Percentiles rank a stretch among this genome's conserved stretches.
Evolutionary conservation across 495 filamentous ascomycete genomes (phyloP).

Genomic region (Lepidopterella palustris): DNA sequence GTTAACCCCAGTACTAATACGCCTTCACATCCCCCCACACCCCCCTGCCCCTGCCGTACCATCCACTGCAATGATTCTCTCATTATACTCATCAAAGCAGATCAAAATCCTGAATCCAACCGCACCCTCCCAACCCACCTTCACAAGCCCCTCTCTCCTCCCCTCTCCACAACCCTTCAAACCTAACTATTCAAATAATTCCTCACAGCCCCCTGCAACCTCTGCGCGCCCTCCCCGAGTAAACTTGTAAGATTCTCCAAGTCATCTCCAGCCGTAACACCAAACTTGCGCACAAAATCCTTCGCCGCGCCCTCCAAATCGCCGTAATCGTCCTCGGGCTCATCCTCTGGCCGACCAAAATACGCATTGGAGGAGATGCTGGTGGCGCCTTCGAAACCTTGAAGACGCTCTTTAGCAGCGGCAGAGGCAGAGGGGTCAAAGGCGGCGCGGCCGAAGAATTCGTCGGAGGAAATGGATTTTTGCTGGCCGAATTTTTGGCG

Average conservation of each 20-base stretch:
- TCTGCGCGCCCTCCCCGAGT: slow-evolving; percentile 75
- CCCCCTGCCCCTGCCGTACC: no score
- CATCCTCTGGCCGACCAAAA: slow-evolving; percentile 84
- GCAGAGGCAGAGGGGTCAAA: slow-evolving; percentile 74
- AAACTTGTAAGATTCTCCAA: slow-evolving; percentile 78
- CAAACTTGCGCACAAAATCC: slow-evolving; percentile 91
- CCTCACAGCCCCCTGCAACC: slow-evolving; percentile 80
- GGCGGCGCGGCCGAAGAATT: slow-evolving; percentile 87
- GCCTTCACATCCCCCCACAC: no score
- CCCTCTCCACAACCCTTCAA: neutral
- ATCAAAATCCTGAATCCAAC: no score
- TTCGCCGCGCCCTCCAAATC: slow-evolving; percentile 87
- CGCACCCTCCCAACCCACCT: no score
- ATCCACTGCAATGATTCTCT: no score
- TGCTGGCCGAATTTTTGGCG: slow-evolving; percentile 80
- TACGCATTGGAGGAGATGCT: slow-evolving; percentile 93
- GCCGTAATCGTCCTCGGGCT: slow-evolving; percentile 61
- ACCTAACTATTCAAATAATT: slow-evolving; percentile 68
- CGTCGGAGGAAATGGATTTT: slow-evolving; percentile 95
- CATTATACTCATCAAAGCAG: no score
- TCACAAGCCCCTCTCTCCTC: no score
- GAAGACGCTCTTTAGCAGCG: slow-evolving; percentile 76
- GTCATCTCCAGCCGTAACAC: slow-evolving; percentile 90
- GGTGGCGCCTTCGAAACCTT: slow-evolving; percentile 83
- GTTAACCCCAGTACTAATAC: neutral